Percentiles rank a stretch among this genome's conserved stretches.
Evolutionary conservation across 257 asterid species (phyloP).

Genomic region (Nemophila menziesii): DNA sequence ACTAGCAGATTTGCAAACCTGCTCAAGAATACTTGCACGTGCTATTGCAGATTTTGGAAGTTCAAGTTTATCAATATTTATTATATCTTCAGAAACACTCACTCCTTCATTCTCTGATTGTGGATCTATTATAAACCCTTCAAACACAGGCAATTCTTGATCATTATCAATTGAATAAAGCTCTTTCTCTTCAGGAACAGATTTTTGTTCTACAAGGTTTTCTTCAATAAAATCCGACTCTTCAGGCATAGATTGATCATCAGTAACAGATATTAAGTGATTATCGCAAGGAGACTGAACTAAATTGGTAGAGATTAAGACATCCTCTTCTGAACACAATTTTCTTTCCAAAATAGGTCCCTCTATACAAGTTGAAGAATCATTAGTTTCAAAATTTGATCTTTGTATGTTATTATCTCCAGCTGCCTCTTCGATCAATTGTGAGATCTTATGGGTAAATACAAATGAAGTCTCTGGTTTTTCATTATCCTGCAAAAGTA

Average conservation of each 20-base stretch:
- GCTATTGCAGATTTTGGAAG: constrained; percentile 46
- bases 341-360: too few relatives aligned
- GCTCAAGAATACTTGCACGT: constrained; percentile 78
- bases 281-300: too few relatives aligned
- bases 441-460: constrained; percentile 20
- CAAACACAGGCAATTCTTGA: constrained; percentile 51
- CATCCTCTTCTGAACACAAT: too few relatives aligned
- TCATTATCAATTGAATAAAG: constrained; percentile 26
- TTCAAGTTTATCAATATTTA: constrained; percentile 33
- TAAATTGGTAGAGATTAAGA: too few relatives aligned
- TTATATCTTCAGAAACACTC: constrained; percentile 30
- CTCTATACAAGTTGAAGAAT: too few relatives aligned
- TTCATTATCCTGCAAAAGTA: constrained; percentile 36
- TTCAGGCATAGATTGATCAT: too few relatives aligned
- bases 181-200: constrained; percentile 21
- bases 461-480: constrained; percentile 12
- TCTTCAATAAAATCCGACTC: constrained; percentile 17
- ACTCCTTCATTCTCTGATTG: constrained; percentile 29
- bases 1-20: constrained; percentile 70
- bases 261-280: too few relatives aligned
- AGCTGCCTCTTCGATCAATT: constrained; percentile 20
- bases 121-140: constrained; percentile 47
- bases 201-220: constrained; percentile 14
- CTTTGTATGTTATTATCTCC: constrained; percentile 27
- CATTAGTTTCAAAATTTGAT: constrained; percentile 17